Conservation (phyloP, 225 moss, liverwort and hornwort genomes). For the Bryoerythrophyllum caledonicum region DNA sequence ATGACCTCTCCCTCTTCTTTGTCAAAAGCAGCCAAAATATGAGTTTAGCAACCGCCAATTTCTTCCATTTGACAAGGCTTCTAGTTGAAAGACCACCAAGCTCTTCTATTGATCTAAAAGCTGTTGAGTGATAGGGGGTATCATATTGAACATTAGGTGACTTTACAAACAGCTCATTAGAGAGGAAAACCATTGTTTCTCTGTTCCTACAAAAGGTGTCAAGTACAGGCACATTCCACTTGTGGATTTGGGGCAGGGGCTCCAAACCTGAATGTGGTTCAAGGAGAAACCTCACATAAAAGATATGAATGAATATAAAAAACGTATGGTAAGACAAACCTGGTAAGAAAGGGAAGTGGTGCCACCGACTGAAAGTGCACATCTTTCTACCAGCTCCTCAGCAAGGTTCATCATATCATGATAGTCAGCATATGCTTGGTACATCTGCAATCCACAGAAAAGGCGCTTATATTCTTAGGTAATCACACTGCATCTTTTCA, state of each 20-base stretch:
- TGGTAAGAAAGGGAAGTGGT: conserved; percentile 72
- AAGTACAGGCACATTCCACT: neutral
- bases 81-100: too few species aligned
- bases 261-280: conserved; percentile 1
- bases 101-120: too few species aligned
- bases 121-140: too few species aligned
- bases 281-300: neutral
- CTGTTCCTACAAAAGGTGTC: neutral
- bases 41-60: too few species aligned
- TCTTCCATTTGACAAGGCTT: too few species aligned
- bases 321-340: conserved; percentile 45
- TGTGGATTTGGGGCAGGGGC: neutral
- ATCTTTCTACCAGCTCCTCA: conserved; percentile 84
- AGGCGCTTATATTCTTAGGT: neutral
- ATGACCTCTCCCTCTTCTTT: too few species aligned
- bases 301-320: neutral
- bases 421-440: conserved; percentile 98
- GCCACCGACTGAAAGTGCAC: conserved; percentile 69
- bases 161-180: too few species aligned
- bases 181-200: neutral
- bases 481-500: conserved; percentile 1
- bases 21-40: too few species aligned
- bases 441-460: conserved; percentile 62
- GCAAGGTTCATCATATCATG: conserved; percentile 96
- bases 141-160: too few species aligned